A percentile compares a stretch with the other conserved stretches of the same genome.
These are phyloP conservation scores for Debaryomycetaceae sp. DNA, from an alignment of 1,139 yeast genomes.

Conservation along the genomic window DNA sequence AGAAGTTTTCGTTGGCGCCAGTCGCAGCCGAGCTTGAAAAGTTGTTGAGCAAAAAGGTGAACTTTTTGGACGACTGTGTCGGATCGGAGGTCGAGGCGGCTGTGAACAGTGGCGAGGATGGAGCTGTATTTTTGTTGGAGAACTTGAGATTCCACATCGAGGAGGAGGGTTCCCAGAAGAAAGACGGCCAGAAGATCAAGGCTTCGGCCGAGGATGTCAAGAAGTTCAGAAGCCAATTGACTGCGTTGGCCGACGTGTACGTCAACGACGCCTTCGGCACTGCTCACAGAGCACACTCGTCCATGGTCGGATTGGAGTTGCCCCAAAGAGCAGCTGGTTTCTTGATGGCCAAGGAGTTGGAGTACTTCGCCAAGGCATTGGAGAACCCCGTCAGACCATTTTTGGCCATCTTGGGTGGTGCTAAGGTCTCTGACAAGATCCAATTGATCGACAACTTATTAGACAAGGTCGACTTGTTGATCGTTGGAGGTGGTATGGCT, in stretches of 20 bases:
- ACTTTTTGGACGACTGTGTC: constrained; percentile 82
- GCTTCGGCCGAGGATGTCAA: constrained; percentile 80
- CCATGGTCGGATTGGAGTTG: constrained; percentile 93
- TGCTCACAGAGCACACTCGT: constrained; percentile 98
- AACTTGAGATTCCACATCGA: constrained; percentile 97
- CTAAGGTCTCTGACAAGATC: constrained; percentile 96
- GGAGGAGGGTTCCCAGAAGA: constrained; percentile 85
- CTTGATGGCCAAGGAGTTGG: constrained; percentile 94
- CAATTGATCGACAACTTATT: constrained; percentile 95
- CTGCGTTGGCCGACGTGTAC: constrained; percentile 90
- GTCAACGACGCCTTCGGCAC: constrained; percentile 98
- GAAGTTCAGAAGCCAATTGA: constrained; percentile 81
- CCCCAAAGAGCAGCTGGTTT: constrained; percentile 96
- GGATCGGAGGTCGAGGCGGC: constrained; percentile 81
- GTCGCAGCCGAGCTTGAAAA: constrained; percentile 81
- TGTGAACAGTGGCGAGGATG: constrained; percentile 65
- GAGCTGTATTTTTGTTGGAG: constrained; percentile 80
- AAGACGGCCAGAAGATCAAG: constrained; percentile 86
- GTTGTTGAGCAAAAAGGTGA: constrained; percentile 65
- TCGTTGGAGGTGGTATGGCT: constrained; percentile 99
- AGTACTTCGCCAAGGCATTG: constrained; percentile 93
- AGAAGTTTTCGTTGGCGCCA: constrained; percentile 86
- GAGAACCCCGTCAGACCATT: constrained; percentile 97
- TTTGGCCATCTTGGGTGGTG: constrained; percentile 97
- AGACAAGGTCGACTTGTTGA: constrained; percentile 87